Percentiles rank a stretch among this genome's conserved stretches.
phyloP scores from a whole-genome alignment of 73 alveolate genomes.

The Tetrahymena borealis region DNA sequence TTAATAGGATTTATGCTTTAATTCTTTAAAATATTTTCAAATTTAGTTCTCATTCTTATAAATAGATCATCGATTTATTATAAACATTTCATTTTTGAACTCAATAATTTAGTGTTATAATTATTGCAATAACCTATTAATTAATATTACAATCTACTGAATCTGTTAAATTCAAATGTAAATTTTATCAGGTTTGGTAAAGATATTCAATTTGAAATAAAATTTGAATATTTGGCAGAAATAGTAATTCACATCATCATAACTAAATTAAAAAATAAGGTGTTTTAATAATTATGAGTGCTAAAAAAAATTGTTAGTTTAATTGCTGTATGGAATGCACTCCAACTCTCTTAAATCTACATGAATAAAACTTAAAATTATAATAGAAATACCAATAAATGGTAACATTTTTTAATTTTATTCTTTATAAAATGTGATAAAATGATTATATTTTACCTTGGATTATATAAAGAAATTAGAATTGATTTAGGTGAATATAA shows the following conservation, averaged over 20 bases:
- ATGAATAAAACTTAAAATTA: background rate
- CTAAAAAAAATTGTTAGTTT: background rate
- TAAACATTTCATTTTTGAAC: no score
- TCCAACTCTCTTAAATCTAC: background rate
- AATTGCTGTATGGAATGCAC: background rate
- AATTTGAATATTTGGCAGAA: background rate
- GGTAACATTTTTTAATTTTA: background rate
- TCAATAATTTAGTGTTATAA: no score
- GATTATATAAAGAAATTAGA: background rate
- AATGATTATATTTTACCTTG: no score
- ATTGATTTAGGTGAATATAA: background rate
- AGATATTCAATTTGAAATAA: background rate
- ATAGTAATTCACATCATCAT: background rate
- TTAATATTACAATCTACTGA: no score
- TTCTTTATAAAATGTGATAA: background rate
- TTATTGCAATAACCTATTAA: no score
- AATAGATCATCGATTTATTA: no score
- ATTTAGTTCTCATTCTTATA: no score
- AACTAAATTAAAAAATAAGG: background rate
- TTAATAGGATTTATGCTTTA: no score
- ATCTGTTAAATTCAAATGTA: no score
- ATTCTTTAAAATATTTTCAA: no score
- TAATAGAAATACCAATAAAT: background rate
- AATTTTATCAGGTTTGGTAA: no score
- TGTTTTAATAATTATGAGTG: background rate